Evolutionary conservation across 495 filamentous ascomycete species (phyloP).

Genomic region (Penicillium angulare): DNA sequence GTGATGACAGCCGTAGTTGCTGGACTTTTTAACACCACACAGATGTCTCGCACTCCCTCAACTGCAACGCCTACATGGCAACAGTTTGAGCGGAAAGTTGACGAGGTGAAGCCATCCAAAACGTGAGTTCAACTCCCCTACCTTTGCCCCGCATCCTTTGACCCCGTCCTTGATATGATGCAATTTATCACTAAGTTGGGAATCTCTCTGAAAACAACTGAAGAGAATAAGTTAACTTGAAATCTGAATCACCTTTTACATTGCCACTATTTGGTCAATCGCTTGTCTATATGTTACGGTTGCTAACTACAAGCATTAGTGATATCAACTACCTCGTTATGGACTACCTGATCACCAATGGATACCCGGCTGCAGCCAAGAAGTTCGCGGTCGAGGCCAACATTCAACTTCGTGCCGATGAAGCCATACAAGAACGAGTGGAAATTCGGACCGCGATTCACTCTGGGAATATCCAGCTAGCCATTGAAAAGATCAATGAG

Average conservation of each 20-base stretch:
- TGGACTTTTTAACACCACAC: constrained; percentile 44
- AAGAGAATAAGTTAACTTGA: constrained; percentile 85
- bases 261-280: constrained; percentile 6
- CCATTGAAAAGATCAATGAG: constrained; percentile 85
- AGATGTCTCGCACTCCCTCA: constrained; percentile 65
- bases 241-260: constrained; percentile 50
- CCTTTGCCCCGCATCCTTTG: constrained; percentile 6
- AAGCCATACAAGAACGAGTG: constrained; percentile 73
- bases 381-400: constrained; percentile 96
- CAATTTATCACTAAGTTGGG: constrained; percentile 86
- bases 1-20: constrained; percentile 33
- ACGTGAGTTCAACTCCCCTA: constrained; percentile 59
- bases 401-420: constrained; percentile 67
- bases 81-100: constrained; percentile 73
- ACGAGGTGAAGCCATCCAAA: constrained; percentile 85
- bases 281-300: constrained; percentile 6
- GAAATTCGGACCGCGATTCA: constrained; percentile 80
- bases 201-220: constrained; percentile 98
- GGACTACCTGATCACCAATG: constrained; percentile 95
- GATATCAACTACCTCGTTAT: constrained; percentile 95
- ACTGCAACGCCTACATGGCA: constrained; percentile 66
- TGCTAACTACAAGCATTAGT: constrained; percentile 52
- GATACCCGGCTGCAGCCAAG: constrained; percentile 87
- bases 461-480: constrained; percentile 76
- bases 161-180: constrained; percentile 65